Evolutionary conservation across 768 basidiomycete genomes (phyloP).

Genomic region (Gloeopeniophorella convolvens): DNA sequence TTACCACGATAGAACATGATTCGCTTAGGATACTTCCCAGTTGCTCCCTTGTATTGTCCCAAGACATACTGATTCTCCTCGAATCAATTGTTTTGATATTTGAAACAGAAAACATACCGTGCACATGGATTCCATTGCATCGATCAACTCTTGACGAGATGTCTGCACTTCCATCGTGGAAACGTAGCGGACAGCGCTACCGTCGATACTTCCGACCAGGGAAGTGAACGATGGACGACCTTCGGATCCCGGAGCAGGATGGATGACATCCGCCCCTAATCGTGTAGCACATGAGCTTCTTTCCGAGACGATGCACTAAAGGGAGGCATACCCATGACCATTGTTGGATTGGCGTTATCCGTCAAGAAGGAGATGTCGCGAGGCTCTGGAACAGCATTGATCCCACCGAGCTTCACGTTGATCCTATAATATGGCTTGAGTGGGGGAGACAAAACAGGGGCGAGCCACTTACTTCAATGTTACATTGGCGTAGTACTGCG

Average conservation of each 20-base stretch:
- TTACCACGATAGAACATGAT: slow-evolving; percentile 73
- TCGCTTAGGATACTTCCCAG: slow-evolving; percentile 60
- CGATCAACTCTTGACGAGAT: slow-evolving; percentile 71
- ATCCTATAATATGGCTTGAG: slow-evolving; percentile 38
- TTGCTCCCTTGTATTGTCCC: slow-evolving; percentile 46
- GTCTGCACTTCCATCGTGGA: slow-evolving; percentile 57
- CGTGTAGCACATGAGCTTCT: too few species aligned
- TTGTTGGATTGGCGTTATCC: slow-evolving; percentile 67
- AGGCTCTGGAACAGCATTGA: slow-evolving; percentile 72
- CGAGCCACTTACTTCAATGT: slow-evolving; percentile 55
- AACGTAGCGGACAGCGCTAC: slow-evolving; percentile 64
- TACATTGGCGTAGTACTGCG: slow-evolving; percentile 79
- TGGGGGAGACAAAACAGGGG: not conserved
- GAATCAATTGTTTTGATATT: not conserved
- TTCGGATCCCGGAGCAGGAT: slow-evolving; percentile 74
- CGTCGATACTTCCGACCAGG: slow-evolving; percentile 75
- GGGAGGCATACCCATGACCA: slow-evolving; percentile 60
- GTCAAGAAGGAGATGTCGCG: slow-evolving; percentile 57
- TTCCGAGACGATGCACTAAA: too few species aligned
- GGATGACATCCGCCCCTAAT: slow-evolving; percentile 75
- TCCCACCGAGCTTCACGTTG: slow-evolving; percentile 80
- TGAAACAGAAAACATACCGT: slow-evolving; percentile 33
- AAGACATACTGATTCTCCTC: slow-evolving; percentile 45
- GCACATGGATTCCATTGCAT: slow-evolving; percentile 60
- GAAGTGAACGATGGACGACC: slow-evolving; percentile 78